Conservation (phyloP, 2,329 filamentous ascomycete species). For the Clonostachys rosea region DNA sequence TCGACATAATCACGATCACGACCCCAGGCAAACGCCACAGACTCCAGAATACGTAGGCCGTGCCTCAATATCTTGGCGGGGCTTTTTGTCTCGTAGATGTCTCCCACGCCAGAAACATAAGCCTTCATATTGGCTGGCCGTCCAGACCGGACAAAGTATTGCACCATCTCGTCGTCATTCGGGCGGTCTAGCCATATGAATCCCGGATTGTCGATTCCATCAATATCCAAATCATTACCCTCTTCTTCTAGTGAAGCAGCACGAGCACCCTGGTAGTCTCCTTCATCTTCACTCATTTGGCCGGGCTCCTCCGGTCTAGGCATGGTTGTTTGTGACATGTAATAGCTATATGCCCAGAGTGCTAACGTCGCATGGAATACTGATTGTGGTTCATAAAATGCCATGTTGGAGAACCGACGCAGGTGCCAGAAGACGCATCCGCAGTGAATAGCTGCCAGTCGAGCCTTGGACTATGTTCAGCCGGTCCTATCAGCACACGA, state of each 20-base stretch:
- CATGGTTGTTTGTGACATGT: conserved; percentile 3
- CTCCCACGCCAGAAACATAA: conserved; percentile 43
- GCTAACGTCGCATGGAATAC: conserved; percentile 28
- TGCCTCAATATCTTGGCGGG: conserved; percentile 8
- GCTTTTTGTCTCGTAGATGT: conserved; percentile 23
- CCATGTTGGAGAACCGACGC: conserved; percentile 29
- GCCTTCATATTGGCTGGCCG: conserved; percentile 34
- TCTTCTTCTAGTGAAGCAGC: not conserved
- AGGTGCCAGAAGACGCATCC: conserved; percentile 37
- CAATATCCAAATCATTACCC: no score
- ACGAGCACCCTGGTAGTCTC: not conserved
- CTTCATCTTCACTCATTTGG: no score
- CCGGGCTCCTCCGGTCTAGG: not conserved
- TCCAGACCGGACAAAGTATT: conserved; percentile 45
- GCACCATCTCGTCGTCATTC: conserved; percentile 50
- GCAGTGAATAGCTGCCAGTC: conserved; percentile 34
- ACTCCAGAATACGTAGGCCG: conserved; percentile 10
- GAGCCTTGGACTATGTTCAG: conserved; percentile 28
- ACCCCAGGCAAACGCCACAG: conserved; percentile 9
- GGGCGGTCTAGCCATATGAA: conserved; percentile 50
- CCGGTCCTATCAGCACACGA: no score
- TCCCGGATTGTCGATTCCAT: conserved; percentile 14
- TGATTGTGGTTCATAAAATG: conserved; percentile 30
- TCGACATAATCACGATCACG: conserved; percentile 2
- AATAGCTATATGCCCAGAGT: conserved; percentile 27